Conservation (phyloP, 1,284 basidiomycete species). For the Cystobasidium slooffiae region DNA sequence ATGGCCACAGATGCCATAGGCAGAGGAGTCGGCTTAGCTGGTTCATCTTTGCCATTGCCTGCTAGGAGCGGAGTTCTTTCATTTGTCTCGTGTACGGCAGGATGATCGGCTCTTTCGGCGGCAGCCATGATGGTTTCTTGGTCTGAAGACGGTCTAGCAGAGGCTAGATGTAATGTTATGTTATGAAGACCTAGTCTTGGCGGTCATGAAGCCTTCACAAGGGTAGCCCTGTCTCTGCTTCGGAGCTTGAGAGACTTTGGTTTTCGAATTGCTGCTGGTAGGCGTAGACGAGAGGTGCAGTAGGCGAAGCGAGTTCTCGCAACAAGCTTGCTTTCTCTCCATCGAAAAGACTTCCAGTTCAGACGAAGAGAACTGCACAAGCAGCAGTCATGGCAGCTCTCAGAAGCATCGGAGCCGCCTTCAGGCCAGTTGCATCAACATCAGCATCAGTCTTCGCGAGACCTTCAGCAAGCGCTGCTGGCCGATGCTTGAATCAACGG, state of each 20-base stretch:
- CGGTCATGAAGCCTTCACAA: too few relatives aligned
- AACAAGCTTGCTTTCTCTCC: not conserved
- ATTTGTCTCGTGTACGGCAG: not conserved
- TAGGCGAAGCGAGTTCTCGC: too few relatives aligned
- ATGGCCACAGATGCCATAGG: conserved; percentile 30
- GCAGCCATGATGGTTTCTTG: not conserved
- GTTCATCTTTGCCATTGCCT: not conserved
- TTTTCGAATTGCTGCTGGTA: too few relatives aligned
- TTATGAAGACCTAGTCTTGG: too few relatives aligned
- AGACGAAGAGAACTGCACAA: not conserved
- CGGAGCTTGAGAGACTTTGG: too few relatives aligned
- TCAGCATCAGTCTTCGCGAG: conserved; percentile 22
- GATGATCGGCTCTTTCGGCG: conserved; percentile 1
- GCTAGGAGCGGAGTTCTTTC: conserved; percentile 32
- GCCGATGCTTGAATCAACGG: conserved; percentile 24
- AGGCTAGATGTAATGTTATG: not conserved
- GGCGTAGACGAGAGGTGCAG: too few relatives aligned
- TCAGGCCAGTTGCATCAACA: conserved; percentile 33
- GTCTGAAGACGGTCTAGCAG: not conserved
- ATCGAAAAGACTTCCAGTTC: not conserved
- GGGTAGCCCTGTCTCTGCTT: too few relatives aligned
- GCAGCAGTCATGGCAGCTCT: conserved; percentile 33
- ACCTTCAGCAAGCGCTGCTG: conserved; percentile 14
- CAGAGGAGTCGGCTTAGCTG: conserved; percentile 25
- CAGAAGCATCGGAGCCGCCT: conserved; percentile 18